phyloP scores from a whole-genome alignment of 2,329 filamentous ascomycete species.

The Metarhizium guizhouense region DNA sequence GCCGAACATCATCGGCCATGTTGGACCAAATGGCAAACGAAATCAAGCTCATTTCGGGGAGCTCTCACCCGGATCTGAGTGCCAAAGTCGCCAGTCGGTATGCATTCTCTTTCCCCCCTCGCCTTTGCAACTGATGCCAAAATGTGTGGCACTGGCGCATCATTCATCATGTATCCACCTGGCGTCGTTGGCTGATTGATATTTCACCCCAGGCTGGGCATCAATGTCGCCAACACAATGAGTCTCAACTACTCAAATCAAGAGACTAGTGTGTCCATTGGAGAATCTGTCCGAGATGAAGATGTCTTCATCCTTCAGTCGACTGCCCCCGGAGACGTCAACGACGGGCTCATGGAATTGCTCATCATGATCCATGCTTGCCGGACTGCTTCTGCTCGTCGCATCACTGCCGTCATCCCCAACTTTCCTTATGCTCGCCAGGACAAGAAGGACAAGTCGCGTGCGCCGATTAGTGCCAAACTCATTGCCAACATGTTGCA shows the following conservation, averaged over 20 bases:
- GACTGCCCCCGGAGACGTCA: constrained; percentile 90
- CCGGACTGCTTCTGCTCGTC: constrained; percentile 58
- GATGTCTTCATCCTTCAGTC: constrained; percentile 98
- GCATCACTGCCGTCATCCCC: constrained; percentile 90
- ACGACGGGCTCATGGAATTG: constrained; percentile 96
- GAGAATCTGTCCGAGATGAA: constrained; percentile 92
- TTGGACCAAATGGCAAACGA: constrained; percentile 41
- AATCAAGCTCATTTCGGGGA: constrained; percentile 43
- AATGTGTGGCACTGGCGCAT: no score
- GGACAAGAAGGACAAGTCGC: constrained; percentile 91
- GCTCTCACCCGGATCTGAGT: constrained; percentile 39
- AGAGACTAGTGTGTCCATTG: constrained; percentile 85
- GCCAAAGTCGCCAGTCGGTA: constrained; percentile 36
- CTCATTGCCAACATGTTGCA: constrained; percentile 97
- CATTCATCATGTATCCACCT: no score
- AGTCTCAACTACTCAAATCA: constrained; percentile 81
- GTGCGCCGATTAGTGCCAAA: constrained; percentile 93
- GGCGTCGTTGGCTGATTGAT: neutral
- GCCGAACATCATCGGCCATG: constrained; percentile 18
- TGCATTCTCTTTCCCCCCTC: constrained; percentile 7
- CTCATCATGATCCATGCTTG: constrained; percentile 98
- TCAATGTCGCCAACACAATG: constrained; percentile 70
- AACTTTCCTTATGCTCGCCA: constrained; percentile 96
- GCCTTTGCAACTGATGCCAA: no score
- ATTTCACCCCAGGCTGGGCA: constrained; percentile 50